These are phyloP conservation scores for Zygosaccharomyces sapae DNA, from an alignment of 1,139 yeast species.

Conservation along the genomic window DNA sequence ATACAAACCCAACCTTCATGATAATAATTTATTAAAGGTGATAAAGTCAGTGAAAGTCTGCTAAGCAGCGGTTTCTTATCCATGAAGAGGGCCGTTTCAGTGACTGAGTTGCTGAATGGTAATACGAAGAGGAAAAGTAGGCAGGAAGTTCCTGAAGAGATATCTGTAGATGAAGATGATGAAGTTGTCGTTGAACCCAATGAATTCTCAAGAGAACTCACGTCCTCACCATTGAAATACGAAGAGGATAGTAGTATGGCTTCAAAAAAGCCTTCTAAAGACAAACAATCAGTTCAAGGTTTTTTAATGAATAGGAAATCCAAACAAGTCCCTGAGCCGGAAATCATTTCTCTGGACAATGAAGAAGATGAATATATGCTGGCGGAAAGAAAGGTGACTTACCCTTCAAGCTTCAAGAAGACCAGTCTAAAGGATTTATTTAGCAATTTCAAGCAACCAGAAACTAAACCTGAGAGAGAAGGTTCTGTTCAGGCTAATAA, in stretches of 20 bases:
- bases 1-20: background rate
- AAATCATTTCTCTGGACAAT: slow-evolving; percentile 11
- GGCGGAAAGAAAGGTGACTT: slow-evolving; percentile 13
- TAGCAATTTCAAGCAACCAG: slow-evolving; percentile 11
- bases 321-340: slow-evolving; percentile 8
- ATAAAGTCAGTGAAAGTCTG: background rate
- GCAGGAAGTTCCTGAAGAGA: slow-evolving; percentile 3
- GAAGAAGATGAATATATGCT: slow-evolving; percentile 7
- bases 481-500: background rate
- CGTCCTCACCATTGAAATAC: slow-evolving; percentile 13
- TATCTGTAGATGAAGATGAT: background rate
- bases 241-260: slow-evolving; percentile 1
- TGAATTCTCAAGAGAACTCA: slow-evolving; percentile 9
- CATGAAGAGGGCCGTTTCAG: slow-evolving; percentile 17
- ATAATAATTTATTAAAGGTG: background rate
- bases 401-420: slow-evolving; percentile 17
- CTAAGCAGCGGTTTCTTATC: background rate
- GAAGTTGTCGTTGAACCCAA: slow-evolving; percentile 12
- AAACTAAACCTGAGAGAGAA: slow-evolving; percentile 4
- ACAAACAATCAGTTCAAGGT: slow-evolving; percentile 18
- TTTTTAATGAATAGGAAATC: slow-evolving; percentile 21
- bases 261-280: slow-evolving; percentile 10
- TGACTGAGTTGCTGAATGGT: slow-evolving; percentile 21
- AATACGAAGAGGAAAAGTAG: slow-evolving; percentile 12
- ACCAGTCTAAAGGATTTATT: slow-evolving; percentile 24